Percentiles rank a stretch among this genome's conserved stretches.
These are phyloP conservation scores for Termitomyces sp. DNA, from an alignment of 768 basidiomycete species.

Conservation along the genomic window DNA sequence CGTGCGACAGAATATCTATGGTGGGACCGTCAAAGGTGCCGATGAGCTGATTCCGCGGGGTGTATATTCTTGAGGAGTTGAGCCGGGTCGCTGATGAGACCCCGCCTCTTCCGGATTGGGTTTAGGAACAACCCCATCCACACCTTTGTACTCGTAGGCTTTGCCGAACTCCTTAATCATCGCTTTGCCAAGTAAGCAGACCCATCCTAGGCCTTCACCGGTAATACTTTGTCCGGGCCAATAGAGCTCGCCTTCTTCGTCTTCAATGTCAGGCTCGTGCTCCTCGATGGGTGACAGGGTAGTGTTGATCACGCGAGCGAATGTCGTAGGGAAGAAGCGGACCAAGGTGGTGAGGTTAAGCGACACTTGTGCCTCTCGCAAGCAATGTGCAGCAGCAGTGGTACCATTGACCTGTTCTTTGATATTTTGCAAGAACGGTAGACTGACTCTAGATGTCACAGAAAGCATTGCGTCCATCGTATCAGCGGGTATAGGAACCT, in stretches of 20 bases:
- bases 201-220: slow-evolving; percentile 81
- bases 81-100: slow-evolving; percentile 16
- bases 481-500: slow-evolving; percentile 37
- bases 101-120: slow-evolving; percentile 39
- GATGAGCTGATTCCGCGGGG: slow-evolving; percentile 15
- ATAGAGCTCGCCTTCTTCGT: slow-evolving; percentile 82
- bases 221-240: slow-evolving; percentile 75
- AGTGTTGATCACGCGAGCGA: slow-evolving; percentile 67
- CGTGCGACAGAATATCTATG: background rate
- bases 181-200: slow-evolving; percentile 82
- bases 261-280: slow-evolving; percentile 78
- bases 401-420: slow-evolving; percentile 39
- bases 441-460: slow-evolving; percentile 41
- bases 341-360: slow-evolving; percentile 67
- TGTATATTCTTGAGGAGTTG: slow-evolving; percentile 15
- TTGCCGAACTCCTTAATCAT: slow-evolving; percentile 84
- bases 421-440: slow-evolving; percentile 37
- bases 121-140: slow-evolving; percentile 71
- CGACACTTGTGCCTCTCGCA: slow-evolving; percentile 45
- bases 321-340: slow-evolving; percentile 73
- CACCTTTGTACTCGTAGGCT: slow-evolving; percentile 67
- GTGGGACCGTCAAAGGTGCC: slow-evolving; percentile 1
- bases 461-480: slow-evolving; percentile 40
- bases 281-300: slow-evolving; percentile 64
- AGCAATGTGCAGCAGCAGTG: slow-evolving; percentile 40